Evolutionary conservation across 2,329 filamentous ascomycete genomes (phyloP).

Genomic region (Penicillium oxalicum): DNA sequence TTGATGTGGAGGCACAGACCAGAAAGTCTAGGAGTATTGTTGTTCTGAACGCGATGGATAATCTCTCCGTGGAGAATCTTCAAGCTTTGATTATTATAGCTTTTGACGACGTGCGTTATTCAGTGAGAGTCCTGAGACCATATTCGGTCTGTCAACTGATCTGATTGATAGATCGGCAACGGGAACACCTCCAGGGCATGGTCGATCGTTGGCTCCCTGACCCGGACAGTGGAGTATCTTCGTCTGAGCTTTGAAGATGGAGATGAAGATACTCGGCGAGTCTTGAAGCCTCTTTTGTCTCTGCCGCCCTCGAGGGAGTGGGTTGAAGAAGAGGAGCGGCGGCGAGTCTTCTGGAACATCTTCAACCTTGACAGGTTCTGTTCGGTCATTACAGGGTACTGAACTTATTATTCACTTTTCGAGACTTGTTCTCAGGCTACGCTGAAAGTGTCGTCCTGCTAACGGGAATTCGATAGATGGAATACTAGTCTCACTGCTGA

Average conservation of each 20-base stretch:
- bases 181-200: slow-evolving; percentile 31
- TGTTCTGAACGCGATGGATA: slow-evolving; percentile 12
- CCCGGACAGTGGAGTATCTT: slow-evolving; percentile 31
- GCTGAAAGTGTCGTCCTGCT: neutral
- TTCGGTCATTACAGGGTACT: slow-evolving; percentile 13
- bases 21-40: slow-evolving; percentile 11
- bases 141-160: neutral
- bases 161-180: slow-evolving; percentile 23
- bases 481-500: slow-evolving; percentile 31
- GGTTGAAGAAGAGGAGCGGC: neutral
- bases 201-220: slow-evolving; percentile 33
- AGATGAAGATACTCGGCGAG: slow-evolving; percentile 7
- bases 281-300: neutral
- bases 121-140: slow-evolving; percentile 7
- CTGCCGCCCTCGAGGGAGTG: slow-evolving; percentile 10
- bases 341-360: neutral
- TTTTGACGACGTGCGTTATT: slow-evolving; percentile 32
- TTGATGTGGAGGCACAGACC: neutral
- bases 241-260: slow-evolving; percentile 29
- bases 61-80: slow-evolving; percentile 18
- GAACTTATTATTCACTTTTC: neutral
- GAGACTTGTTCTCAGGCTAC: no score
- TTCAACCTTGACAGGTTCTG: slow-evolving; percentile 34
- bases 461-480: slow-evolving; percentile 14
- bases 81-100: slow-evolving; percentile 30